phyloP scores from a whole-genome alignment of 805 yeast genomes.

The Starmerella scarabaei region DNA sequence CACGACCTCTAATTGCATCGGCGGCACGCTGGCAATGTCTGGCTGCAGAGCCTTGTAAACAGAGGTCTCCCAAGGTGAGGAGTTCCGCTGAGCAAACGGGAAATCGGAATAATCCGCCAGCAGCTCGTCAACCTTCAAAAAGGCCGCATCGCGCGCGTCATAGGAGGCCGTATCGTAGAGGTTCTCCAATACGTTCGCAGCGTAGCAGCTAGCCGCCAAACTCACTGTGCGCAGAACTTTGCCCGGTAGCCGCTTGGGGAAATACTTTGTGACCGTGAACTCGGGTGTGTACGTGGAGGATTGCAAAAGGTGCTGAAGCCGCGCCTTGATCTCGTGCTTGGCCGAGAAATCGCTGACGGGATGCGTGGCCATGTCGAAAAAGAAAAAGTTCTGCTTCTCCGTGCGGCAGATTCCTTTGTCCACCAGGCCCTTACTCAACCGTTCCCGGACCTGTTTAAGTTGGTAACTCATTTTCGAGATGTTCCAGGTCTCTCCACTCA shows the following conservation, averaged over 20 bases:
- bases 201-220: slow-evolving; percentile 78
- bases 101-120: slow-evolving; percentile 68
- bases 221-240: slow-evolving; percentile 65
- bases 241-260: slow-evolving; percentile 56
- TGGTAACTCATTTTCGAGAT: slow-evolving; percentile 87
- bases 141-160: slow-evolving; percentile 84
- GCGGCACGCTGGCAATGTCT: slow-evolving; percentile 25
- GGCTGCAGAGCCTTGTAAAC: slow-evolving; percentile 39
- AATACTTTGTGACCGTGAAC: slow-evolving; percentile 43
- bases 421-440: slow-evolving; percentile 90
- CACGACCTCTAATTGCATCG: slow-evolving; percentile 69
- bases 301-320: slow-evolving; percentile 58
- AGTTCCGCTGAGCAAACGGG: slow-evolving; percentile 57
- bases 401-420: slow-evolving; percentile 95
- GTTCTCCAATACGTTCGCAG: slow-evolving; percentile 92
- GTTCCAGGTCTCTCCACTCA: slow-evolving; percentile 94
- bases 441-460: slow-evolving; percentile 91
- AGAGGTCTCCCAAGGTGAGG: slow-evolving; percentile 34
- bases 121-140: slow-evolving; percentile 86
- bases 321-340: slow-evolving; percentile 64
- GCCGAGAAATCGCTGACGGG: slow-evolving; percentile 80
- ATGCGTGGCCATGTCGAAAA: slow-evolving; percentile 98
- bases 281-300: slow-evolving; percentile 46
- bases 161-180: slow-evolving; percentile 59
- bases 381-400: slow-evolving; percentile 82